These are phyloP conservation scores for Lecanicillium sp. DNA, from an alignment of 2,329 filamentous ascomycete species.

Conservation along the genomic window DNA sequence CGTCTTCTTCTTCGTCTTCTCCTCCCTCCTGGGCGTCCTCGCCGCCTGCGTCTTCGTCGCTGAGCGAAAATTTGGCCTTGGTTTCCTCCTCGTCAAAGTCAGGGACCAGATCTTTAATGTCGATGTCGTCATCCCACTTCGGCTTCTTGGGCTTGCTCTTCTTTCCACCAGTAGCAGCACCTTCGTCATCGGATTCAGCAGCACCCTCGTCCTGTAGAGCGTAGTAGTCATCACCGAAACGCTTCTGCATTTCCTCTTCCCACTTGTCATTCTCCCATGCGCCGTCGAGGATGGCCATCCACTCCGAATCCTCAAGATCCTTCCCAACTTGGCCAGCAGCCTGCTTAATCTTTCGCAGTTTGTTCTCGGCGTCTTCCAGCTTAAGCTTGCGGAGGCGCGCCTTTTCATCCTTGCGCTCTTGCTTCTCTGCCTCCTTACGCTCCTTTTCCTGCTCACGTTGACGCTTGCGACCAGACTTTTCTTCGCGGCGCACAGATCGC, in stretches of 20 bases:
- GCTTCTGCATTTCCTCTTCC: conserved; percentile 82
- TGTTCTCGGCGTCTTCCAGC: conserved; percentile 82
- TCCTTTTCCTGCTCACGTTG: conserved; percentile 70
- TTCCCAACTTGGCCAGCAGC: conserved; percentile 72
- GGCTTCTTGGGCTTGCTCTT: conserved; percentile 46
- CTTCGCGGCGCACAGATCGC: conserved; percentile 79
- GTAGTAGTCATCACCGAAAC: conserved; percentile 90
- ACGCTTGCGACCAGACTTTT: conserved; percentile 67
- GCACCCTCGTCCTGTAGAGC: conserved; percentile 58
- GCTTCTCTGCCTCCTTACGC: conserved; percentile 70
- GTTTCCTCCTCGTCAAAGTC: conserved; percentile 66
- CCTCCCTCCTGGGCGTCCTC: conserved; percentile 23
- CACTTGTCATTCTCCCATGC: conserved; percentile 85
- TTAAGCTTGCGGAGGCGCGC: conserved; percentile 79
- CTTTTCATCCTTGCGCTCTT: conserved; percentile 68
- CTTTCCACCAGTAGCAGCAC: conserved; percentile 53
- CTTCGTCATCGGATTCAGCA: conserved; percentile 56
- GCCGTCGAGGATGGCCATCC: conserved; percentile 75
- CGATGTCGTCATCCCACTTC: conserved; percentile 92
- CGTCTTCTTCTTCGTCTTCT: conserved; percentile 33
- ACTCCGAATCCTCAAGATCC: conserved; percentile 64
- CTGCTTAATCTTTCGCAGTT: conserved; percentile 79
- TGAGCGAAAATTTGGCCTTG: conserved; percentile 45
- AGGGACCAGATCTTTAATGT: conserved; percentile 85
- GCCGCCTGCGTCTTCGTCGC: conserved; percentile 31